Percentiles rank a stretch among this genome's conserved stretches.
These are phyloP conservation scores for Rhizopogon salebrosus DNA, from an alignment of 768 basidiomycete species.

Conservation along the genomic window DNA sequence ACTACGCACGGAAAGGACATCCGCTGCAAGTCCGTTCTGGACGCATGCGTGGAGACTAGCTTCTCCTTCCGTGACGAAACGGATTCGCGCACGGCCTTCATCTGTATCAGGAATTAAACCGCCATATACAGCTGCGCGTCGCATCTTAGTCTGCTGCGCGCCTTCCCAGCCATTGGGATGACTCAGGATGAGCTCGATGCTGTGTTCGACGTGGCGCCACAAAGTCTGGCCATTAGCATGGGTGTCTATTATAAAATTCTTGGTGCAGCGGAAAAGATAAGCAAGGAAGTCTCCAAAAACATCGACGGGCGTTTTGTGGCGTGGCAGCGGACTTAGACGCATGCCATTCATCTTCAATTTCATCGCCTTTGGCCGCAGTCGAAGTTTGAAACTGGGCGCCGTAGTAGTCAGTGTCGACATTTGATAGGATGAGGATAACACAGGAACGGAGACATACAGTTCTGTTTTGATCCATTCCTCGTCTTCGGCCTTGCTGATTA, in stretches of 20 bases:
- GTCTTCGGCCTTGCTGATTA: slow-evolving; percentile 65
- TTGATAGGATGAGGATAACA: background rate
- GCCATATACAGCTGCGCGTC: slow-evolving; percentile 65
- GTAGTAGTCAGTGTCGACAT: background rate
- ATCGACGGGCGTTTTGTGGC: slow-evolving; percentile 61
- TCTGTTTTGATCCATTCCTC: slow-evolving; percentile 74
- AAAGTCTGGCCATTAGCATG: slow-evolving; percentile 69
- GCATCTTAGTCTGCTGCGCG: slow-evolving; percentile 72
- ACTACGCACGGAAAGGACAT: slow-evolving; percentile 62
- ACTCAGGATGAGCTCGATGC: slow-evolving; percentile 70
- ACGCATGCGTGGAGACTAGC: slow-evolving; percentile 81
- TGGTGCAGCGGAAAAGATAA: slow-evolving; percentile 71
- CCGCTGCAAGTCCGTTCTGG: slow-evolving; percentile 69
- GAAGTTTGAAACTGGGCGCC: slow-evolving; percentile 65
- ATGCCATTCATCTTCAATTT: slow-evolving; percentile 81
- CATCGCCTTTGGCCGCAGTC: slow-evolving; percentile 73
- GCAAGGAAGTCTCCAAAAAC: slow-evolving; percentile 78
- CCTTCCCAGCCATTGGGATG: slow-evolving; percentile 85
- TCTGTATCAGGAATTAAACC: slow-evolving; percentile 72
- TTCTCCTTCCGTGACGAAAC: slow-evolving; percentile 82
- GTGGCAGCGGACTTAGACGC: slow-evolving; percentile 64
- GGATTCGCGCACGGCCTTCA: slow-evolving; percentile 64
- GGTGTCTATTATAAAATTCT: slow-evolving; percentile 74
- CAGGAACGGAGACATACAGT: slow-evolving; percentile 44
- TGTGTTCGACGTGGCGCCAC: slow-evolving; percentile 66